Conservation (phyloP, 441 rosid genomes). For the Croton laevigatus region DNA sequence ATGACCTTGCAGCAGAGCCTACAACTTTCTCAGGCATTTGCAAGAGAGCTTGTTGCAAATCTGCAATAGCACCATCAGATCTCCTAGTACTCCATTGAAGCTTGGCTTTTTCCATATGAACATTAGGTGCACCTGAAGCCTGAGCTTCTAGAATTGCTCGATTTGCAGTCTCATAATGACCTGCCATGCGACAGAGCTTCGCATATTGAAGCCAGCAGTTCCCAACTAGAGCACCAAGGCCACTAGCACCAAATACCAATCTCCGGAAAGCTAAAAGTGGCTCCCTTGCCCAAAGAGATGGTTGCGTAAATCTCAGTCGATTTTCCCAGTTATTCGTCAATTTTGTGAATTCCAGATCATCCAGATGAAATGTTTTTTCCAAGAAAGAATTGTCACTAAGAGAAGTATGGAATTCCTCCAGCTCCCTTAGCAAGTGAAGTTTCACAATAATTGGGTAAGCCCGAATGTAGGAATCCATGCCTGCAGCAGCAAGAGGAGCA, state of each 20-base stretch:
- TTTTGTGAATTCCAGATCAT: constrained; percentile 59
- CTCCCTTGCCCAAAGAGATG: constrained; percentile 98
- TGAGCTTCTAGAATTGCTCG: constrained; percentile 94
- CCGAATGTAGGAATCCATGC: constrained; percentile 96
- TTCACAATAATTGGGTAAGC: constrained; percentile 96
- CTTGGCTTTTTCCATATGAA: constrained; percentile 96
- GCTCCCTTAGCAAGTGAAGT: constrained; percentile 86
- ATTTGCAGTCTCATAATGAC: constrained; percentile 97
- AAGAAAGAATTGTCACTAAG: constrained; percentile 80
- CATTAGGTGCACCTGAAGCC: constrained; percentile 89
- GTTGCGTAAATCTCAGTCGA: constrained; percentile 85
- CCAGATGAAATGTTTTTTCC: constrained; percentile 66
- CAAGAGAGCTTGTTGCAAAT: constrained; percentile 87
- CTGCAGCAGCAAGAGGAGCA: constrained; percentile 99
- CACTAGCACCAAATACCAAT: constrained; percentile 82
- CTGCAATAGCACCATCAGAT: constrained; percentile 90
- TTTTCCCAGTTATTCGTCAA: constrained; percentile 84
- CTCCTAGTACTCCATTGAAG: constrained; percentile 94
- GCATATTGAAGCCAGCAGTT: constrained; percentile 98
- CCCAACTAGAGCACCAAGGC: constrained; percentile 91
- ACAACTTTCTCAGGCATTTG: constrained; percentile 90
- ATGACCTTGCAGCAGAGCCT: constrained; percentile 70
- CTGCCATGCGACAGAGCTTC: constrained; percentile 98
- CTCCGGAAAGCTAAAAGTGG: constrained; percentile 94
- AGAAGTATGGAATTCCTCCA: constrained; percentile 80